Evolutionary conservation across 768 basidiomycete genomes (phyloP), one percentile per base, ranked within the genome.

Genomic region (Kwoniella heveanensis): DNA sequence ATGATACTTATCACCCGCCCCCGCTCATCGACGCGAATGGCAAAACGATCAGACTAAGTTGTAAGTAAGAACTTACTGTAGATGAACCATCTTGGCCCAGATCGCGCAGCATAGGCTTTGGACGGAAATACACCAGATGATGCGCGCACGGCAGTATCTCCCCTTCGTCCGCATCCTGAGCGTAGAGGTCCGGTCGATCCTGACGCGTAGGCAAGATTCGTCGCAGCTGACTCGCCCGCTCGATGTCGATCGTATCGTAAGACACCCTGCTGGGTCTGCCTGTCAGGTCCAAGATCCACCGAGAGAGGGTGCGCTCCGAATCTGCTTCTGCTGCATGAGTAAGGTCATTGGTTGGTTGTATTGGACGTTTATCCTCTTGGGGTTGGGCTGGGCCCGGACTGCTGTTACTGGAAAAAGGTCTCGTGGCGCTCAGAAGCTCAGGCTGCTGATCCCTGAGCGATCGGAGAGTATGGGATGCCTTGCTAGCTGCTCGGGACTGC

Each of bases 81-180:
- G 70, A 70, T 0, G 71, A 67, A 13, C 77, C 77, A 66, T 76
- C 74, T 27, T 46, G 54, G 8, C 67, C 77, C n/a, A 78, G 54
- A 54, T 74, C 69, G 7, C 54, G 47, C 13, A 67, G 49, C 55
- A 62, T 57, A 25, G 58, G 65, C 46, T 69, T 57, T 10, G 74
- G 70, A 49, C 71, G 67, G 48, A 75, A 71, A 48, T 65, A 71
- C 1, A 61, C 64, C 59, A 74, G 30, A 60, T 72, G 70, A 57
- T 67, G 65, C 2, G 68, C 68, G 29, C 62, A 65, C 0, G 63
- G 53, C 51, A 77, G 46, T 1, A 32, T 36, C 29, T 66, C 70
- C 1, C 62, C 64, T 30, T 48, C 44, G 8, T 47, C 36, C 10
- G 55, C 26, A 62, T 58, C 64, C 15, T 62, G 26, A 17, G 15